Evolutionary conservation across 495 filamentous ascomycete genomes (phyloP).

Genomic region (Trypethelium eluteriae): DNA sequence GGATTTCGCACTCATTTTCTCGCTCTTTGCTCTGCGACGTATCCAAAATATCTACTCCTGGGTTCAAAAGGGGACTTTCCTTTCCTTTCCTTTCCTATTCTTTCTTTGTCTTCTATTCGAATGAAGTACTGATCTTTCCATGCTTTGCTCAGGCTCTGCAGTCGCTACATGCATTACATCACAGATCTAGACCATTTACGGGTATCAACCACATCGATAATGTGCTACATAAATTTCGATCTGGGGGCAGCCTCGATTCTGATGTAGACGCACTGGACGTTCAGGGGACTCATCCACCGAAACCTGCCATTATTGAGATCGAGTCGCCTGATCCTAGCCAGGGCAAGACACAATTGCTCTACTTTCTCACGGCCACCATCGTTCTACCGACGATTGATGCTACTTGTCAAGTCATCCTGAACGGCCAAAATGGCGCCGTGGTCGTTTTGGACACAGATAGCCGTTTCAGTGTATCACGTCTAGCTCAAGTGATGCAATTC

Average conservation of each 20-base stretch:
- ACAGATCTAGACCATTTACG: neutral
- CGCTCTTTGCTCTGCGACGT: neutral
- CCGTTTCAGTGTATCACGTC: slow-evolving; percentile 54
- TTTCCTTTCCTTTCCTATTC: too few relatives aligned
- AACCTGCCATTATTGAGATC: slow-evolving; percentile 48
- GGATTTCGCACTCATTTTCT: neutral
- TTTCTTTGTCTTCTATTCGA: neutral
- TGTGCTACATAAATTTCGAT: neutral
- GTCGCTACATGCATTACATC: slow-evolving; percentile 11
- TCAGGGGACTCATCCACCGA: slow-evolving; percentile 27
- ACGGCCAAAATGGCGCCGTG: slow-evolving; percentile 52
- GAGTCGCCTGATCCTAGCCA: slow-evolving; percentile 46
- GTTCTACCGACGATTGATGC: slow-evolving; percentile 44
- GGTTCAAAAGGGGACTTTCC: neutral
- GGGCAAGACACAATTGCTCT: slow-evolving; percentile 61
- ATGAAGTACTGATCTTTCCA: neutral
- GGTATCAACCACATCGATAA: neutral
- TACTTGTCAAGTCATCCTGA: slow-evolving; percentile 20
- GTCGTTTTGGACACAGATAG: slow-evolving; percentile 64
- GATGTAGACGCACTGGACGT: slow-evolving; percentile 42
- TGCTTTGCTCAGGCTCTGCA: slow-evolving; percentile 9
- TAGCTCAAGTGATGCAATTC: slow-evolving; percentile 39
- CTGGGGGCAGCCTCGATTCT: slow-evolving; percentile 28
- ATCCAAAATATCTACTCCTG: neutral
- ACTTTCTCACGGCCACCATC: slow-evolving; percentile 55